phyloP scores from a whole-genome alignment of 2,329 filamentous ascomycete species.

The Reticulascus tulasneorum region DNA sequence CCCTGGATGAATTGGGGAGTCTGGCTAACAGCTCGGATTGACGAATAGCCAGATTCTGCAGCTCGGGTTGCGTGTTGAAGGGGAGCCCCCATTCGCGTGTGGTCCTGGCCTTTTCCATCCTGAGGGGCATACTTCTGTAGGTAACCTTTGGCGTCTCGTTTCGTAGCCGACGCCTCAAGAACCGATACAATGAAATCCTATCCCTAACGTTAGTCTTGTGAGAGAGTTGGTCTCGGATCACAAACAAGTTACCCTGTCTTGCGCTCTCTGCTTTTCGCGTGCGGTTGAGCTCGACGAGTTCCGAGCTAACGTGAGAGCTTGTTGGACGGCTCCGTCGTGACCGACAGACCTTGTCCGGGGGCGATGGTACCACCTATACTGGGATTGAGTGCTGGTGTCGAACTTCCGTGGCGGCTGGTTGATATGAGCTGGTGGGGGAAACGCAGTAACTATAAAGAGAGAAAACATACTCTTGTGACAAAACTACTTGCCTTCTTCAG shows the following conservation, averaged over 20 bases:
- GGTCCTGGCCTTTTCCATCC: slow-evolving; percentile 2
- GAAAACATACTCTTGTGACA: slow-evolving; percentile 6
- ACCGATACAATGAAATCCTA: slow-evolving; percentile 85
- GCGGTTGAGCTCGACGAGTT: slow-evolving; percentile 10
- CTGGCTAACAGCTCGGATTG: slow-evolving; percentile 24
- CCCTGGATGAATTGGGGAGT: slow-evolving; percentile 34
- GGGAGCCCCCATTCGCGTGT: slow-evolving; percentile 2
- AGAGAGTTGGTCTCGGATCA: too few species aligned
- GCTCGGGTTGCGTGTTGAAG: too few species aligned
- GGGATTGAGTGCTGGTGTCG: slow-evolving; percentile 5
- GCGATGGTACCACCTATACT: slow-evolving; percentile 9
- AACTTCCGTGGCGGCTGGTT: slow-evolving; percentile 7
- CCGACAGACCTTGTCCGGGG: slow-evolving; percentile 3
- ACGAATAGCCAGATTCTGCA: slow-evolving; percentile 10
- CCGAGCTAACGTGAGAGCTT: slow-evolving; percentile 8
- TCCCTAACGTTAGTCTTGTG: slow-evolving; percentile 5
- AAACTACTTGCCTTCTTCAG: slow-evolving; percentile 9
- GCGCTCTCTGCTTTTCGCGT: slow-evolving; percentile 39
- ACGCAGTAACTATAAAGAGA: not conserved
- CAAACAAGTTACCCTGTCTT: slow-evolving; percentile 37
- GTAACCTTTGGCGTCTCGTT: slow-evolving; percentile 88
- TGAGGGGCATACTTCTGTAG: slow-evolving; percentile 69
- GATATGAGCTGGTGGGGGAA: not conserved
- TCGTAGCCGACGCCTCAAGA: slow-evolving; percentile 83
- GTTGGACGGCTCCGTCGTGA: slow-evolving; percentile 9